Evolutionary conservation across 768 basidiomycete genomes (phyloP), one percentile per base, ranked within the genome.

Genomic region (Amanita phalloides): DNA sequence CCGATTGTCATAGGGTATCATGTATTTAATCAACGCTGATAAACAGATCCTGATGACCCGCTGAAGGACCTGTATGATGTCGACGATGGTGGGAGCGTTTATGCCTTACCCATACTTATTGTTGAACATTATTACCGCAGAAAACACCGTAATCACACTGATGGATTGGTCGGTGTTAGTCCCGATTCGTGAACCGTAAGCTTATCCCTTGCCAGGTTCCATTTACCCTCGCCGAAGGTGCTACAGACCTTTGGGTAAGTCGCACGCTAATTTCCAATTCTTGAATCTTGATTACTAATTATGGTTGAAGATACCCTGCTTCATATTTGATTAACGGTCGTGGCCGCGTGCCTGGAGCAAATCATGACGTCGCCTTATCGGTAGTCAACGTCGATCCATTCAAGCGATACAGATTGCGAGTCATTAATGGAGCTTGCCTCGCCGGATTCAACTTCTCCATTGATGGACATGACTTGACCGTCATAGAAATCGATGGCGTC

Each of bases 401-500:
- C 1, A 63, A 61, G 51, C 61, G 71, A 28, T 72, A 72, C 48
- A 67, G 71, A 26, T 61, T 69, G 55, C 66, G 72, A 10, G 52
- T 72, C 6, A 56, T 71, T 36, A 62, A 62, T 38, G 58, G 66
- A 53, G 64, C 65, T 13, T 71, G 67, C 56, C 64, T 63, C 48
- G 59, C 64, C 17, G 62, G 61, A 41, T 76, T 66, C 59, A 63
- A 60, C 28, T 76, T 78, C 57, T 63, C 70, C 1, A 71, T 78
- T 32, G 72, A 76, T 55, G 64, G 67, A 8, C 76, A 78, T 51
- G 60, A 60, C 3, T 57, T 78, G 66, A 78, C 73, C 4, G 64
- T 81, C 48, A 79, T 81, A 37, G 79, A 81, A 56, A 74, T 61
- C 1, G 79, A 81, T 44, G 71, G 73, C 1, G 63, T 61, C 42